Conservation (phyloP, 2,329 filamentous ascomycete genomes). For the Stemphylium vesicarium region DNA sequence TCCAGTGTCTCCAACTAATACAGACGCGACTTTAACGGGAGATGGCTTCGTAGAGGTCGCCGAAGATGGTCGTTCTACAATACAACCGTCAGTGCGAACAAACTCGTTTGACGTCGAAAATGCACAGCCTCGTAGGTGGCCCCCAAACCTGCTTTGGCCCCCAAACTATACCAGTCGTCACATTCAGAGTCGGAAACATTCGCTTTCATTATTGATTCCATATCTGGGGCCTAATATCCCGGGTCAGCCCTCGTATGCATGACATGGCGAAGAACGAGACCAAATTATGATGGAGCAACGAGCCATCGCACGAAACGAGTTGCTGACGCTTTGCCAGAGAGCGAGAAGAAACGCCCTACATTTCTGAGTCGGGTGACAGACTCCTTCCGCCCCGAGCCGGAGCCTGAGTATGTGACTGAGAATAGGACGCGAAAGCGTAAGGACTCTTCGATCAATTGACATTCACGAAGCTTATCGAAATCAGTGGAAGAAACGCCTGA, state of each 20-base stretch:
- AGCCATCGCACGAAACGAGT: slow-evolving; percentile 15
- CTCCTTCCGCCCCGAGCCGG: slow-evolving; percentile 39
- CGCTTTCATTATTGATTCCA: not conserved
- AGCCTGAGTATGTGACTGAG: slow-evolving; percentile 39
- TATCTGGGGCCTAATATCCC: not conserved
- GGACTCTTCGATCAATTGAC: slow-evolving; percentile 1
- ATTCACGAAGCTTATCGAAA: slow-evolving; percentile 5
- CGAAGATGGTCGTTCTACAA: slow-evolving; percentile 24
- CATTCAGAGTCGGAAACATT: not conserved
- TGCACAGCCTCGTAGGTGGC: slow-evolving; percentile 45
- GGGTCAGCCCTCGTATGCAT: not conserved
- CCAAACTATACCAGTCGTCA: slow-evolving; percentile 10
- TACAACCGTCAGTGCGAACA: slow-evolving; percentile 14
- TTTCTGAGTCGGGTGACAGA: slow-evolving; percentile 37
- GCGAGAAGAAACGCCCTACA: slow-evolving; percentile 31
- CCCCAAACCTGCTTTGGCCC: slow-evolving; percentile 15
- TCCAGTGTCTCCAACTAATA: slow-evolving; percentile 38
- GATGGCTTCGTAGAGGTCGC: slow-evolving; percentile 43
- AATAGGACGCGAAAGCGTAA: slow-evolving; percentile 43
- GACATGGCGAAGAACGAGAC: not conserved
- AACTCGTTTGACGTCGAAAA: slow-evolving; percentile 20
- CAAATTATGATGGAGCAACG: not conserved
- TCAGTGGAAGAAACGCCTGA: slow-evolving; percentile 48
- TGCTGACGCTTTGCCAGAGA: slow-evolving; percentile 12
- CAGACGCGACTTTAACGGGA: slow-evolving; percentile 36